These are phyloP conservation scores for Boletus huronensis DNA, from an alignment of 768 basidiomycete species.

Conservation along the genomic window DNA sequence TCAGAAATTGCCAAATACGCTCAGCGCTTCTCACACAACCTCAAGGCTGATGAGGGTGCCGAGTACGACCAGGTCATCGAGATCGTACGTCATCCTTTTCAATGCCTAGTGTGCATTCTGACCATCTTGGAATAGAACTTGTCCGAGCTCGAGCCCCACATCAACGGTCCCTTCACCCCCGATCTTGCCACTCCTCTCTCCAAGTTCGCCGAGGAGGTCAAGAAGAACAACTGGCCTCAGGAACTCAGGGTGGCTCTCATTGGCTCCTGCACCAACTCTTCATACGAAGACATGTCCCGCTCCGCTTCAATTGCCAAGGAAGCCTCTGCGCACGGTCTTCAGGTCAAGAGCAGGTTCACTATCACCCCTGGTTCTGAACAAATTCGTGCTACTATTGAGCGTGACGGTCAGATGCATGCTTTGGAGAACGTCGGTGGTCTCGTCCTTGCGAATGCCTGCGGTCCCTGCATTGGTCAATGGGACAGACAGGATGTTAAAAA, in stretches of 20 bases:
- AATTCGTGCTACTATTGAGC: slow-evolving; percentile 94
- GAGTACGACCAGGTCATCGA: slow-evolving; percentile 95
- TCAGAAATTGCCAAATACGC: slow-evolving; percentile 86
- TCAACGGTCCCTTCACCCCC: slow-evolving; percentile 99
- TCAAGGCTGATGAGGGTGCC: slow-evolving; percentile 79
- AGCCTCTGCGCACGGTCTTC: slow-evolving; percentile 82
- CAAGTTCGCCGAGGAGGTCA: slow-evolving; percentile 87
- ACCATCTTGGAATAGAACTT: slow-evolving; percentile 58
- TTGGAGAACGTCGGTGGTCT: slow-evolving; percentile 89
- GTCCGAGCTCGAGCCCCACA: slow-evolving; percentile 95
- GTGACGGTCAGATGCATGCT: slow-evolving; percentile 87
- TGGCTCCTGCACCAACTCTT: slow-evolving; percentile 99
- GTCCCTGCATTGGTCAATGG: slow-evolving; percentile 99
- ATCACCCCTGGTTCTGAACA: slow-evolving; percentile 99
- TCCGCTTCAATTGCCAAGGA: slow-evolving; percentile 91
- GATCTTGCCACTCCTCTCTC: slow-evolving; percentile 98
- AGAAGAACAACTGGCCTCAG: slow-evolving; percentile 94
- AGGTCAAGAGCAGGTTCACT: slow-evolving; percentile 91
- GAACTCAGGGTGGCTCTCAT: slow-evolving; percentile 98
- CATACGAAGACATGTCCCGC: slow-evolving; percentile 99
- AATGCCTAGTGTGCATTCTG: not conserved
- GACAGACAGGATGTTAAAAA: slow-evolving; percentile 95
- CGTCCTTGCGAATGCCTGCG: slow-evolving; percentile 97
- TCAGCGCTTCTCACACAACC: slow-evolving; percentile 83
- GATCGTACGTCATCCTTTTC: slow-evolving; percentile 53